Evolutionary conservation across 345 rosid genomes (phyloP).

Genomic region (Clausena lansium): DNA sequence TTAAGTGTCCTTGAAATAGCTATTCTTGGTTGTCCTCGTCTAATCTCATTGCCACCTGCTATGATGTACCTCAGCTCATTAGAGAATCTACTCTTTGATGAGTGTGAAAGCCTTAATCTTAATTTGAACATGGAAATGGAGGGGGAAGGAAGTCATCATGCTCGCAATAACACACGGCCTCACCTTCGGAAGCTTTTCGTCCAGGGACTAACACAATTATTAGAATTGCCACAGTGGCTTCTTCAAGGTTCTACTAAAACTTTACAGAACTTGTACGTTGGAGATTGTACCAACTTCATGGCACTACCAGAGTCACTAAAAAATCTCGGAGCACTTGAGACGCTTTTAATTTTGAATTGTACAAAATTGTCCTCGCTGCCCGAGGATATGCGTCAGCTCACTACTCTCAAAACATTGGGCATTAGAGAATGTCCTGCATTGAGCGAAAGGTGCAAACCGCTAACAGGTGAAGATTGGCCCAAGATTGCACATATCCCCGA

Average conservation of each 20-base stretch:
- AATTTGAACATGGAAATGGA: neutral
- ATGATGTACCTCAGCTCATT: constrained; percentile 8
- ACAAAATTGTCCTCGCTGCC: constrained; percentile 9
- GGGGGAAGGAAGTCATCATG: no score
- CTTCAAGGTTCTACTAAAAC: constrained; percentile 15
- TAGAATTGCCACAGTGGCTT: constrained; percentile 28
- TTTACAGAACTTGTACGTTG: neutral
- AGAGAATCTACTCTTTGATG: constrained; percentile 11
- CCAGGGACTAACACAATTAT: constrained; percentile 10
- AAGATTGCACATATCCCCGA: constrained; percentile 25
- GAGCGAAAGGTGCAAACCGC: constrained; percentile 7
- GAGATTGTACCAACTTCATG: constrained; percentile 14
- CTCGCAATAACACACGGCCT: neutral
- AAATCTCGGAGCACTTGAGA: constrained; percentile 11
- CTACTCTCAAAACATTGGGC: constrained; percentile 15
- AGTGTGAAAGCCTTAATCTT: constrained; percentile 18
- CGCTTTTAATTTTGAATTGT: constrained; percentile 16
- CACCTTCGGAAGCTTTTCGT: constrained; percentile 17
- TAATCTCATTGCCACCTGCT: constrained; percentile 19
- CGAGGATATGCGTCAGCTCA: constrained; percentile 13
- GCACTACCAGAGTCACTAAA: constrained; percentile 13
- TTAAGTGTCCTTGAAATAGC: constrained; percentile 17
- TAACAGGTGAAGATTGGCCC: constrained; percentile 30
- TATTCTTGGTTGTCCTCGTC: constrained; percentile 1
- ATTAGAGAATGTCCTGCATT: constrained; percentile 14